Evolutionary conservation across 768 basidiomycete species (phyloP), one percentile per base, ranked within the genome.

Genomic region (Panaeolus cyanescens): DNA sequence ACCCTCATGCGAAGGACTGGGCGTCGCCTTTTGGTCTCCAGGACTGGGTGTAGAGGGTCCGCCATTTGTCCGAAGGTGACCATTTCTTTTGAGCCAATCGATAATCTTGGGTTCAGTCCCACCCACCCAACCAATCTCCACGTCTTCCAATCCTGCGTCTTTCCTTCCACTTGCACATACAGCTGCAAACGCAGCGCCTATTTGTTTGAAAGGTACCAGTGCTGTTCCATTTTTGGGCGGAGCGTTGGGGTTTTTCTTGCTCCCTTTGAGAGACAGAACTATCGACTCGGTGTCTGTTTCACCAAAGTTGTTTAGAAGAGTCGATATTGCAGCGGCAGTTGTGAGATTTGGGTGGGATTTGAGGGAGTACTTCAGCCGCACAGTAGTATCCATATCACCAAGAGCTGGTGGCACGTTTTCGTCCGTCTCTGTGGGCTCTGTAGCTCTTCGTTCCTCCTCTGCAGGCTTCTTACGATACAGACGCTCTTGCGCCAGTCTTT

Each of bases 121-220:
- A 40, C 82, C 88, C 15, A 86, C 87, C 92, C 93, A 95, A 0
- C 79, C 74, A 0, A 92, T 80, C 53, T 92, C 90, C 55, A 94
- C 79, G 15, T 84, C 86, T 4, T 79, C 78, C 60, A 91, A 61
- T 0, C 83, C 87, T 45, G 76, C 75, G 60, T 84, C 84, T 56
- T 73, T 78, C 42, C 74, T 74, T 17, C 79, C 83, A 60, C 75
- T 86, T 25, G 83, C 87, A 64, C 86, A 86, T 0, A 93, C 88
- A 2, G 86, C 90, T 2, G 86, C 89, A 68, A 92, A 91, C 2
- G 93, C 92, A 39, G 89, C 84, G 1, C 87, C 82, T 45, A 93
- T 87, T 65, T 87, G 88, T 61, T 85, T 83, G 71, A 93, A 94
- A 5, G 90, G 87, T 0, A 93, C 84, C 4, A 91, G 79, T 0